Conservation (phyloP, 2,329 filamentous ascomycete species). For the Epichloe typhina region DNA sequence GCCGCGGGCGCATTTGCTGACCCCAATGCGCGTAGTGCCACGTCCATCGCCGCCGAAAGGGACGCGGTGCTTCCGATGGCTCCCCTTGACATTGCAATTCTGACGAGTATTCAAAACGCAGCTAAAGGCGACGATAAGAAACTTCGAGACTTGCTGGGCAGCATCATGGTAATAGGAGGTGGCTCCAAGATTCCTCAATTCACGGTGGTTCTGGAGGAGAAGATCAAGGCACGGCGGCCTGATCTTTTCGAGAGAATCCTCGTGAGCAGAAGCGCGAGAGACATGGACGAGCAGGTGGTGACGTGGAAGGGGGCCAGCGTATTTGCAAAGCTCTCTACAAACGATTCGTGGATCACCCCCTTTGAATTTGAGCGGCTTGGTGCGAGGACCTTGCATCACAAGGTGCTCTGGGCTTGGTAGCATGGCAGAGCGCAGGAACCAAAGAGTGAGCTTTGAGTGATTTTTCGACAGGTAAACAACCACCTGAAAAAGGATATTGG, state of each 20-base stretch:
- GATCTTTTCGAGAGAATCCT: constrained; percentile 48
- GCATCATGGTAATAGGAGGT: constrained; percentile 83
- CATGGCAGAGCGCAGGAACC: constrained; percentile 4
- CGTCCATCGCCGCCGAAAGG: constrained; percentile 50
- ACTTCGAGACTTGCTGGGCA: constrained; percentile 75
- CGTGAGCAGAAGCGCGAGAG: constrained; percentile 62
- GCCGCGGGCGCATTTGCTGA: constrained; percentile 37
- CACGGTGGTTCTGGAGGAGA: constrained; percentile 70
- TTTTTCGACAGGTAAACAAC: background rate
- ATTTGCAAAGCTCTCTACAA: constrained; percentile 81
- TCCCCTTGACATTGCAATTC: constrained; percentile 77
- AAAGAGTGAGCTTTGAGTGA: background rate
- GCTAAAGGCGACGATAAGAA: constrained; percentile 85
- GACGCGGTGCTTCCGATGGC: constrained; percentile 73
- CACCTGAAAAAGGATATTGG: background rate
- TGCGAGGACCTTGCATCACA: constrained; percentile 69
- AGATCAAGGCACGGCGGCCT: constrained; percentile 53
- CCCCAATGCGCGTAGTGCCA: constrained; percentile 34
- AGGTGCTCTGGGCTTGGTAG: constrained; percentile 52
- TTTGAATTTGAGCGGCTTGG: constrained; percentile 83
- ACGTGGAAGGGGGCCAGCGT: constrained; percentile 97
- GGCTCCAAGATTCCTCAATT: constrained; percentile 72
- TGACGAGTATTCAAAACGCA: constrained; percentile 79
- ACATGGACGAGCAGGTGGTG: constrained; percentile 95
- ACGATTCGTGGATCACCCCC: constrained; percentile 87